phyloP scores from a whole-genome alignment of 257 asterid species.

The Ligustrum vulgare region DNA sequence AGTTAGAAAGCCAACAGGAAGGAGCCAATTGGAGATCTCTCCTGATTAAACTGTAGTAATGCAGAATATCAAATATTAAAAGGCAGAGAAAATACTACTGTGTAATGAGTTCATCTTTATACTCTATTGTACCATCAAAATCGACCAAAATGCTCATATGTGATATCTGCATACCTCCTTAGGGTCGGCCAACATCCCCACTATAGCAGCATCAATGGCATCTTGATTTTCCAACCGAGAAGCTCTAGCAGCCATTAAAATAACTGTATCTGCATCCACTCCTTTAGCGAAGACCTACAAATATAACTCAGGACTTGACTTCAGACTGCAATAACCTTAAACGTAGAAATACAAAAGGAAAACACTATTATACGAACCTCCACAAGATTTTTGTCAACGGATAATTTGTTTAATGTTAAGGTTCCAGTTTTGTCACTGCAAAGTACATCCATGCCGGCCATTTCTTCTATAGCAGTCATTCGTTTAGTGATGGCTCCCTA shows the following conservation, averaged over 20 bases:
- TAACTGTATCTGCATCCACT: conserved; percentile 32
- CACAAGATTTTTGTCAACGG: conserved; percentile 38
- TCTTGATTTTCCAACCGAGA: conserved; percentile 47
- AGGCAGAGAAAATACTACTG: not conserved
- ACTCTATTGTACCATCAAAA: not conserved
- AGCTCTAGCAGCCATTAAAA: conserved; percentile 47
- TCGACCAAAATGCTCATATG: not conserved
- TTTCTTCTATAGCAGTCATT: conserved; percentile 52
- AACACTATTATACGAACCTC: conserved; percentile 28
- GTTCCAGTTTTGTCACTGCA: conserved; percentile 54
- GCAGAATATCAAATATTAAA: not conserved
- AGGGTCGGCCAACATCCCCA: conserved; percentile 42
- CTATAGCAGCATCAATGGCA: conserved; percentile 45
- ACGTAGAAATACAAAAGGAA: not conserved
- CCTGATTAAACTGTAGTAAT: not conserved
- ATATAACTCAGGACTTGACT: conserved; percentile 1
- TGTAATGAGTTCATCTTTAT: not conserved
- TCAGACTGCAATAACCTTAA: not conserved
- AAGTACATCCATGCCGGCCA: conserved; percentile 54
- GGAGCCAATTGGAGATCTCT: not conserved
- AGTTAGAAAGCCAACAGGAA: not conserved
- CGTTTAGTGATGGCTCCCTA: conserved; percentile 48
- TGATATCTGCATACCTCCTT: conserved; percentile 33
- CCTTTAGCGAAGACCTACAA: conserved; percentile 34
- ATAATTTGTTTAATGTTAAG: conserved; percentile 38